Evolutionary conservation across 1,284 basidiomycete species (phyloP).

Genomic region (Lignosus rhinocerotis): DNA sequence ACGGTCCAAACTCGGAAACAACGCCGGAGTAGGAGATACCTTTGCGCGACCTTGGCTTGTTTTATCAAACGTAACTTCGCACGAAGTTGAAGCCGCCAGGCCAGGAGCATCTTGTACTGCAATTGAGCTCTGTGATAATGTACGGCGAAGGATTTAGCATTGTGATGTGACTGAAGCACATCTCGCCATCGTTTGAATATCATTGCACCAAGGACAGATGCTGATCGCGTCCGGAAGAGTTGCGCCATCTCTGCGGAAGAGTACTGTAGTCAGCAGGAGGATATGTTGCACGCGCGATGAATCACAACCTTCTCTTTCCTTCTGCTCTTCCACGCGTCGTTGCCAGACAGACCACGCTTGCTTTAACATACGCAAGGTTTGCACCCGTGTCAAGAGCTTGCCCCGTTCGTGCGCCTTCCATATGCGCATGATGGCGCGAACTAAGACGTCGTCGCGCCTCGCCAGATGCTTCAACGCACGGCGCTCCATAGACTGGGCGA

Average conservation of each 20-base stretch:
- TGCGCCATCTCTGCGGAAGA: slow-evolving; percentile 47
- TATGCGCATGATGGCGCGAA: slow-evolving; percentile 64
- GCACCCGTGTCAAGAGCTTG: slow-evolving; percentile 57
- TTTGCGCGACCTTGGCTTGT: slow-evolving; percentile 59
- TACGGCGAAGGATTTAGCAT: slow-evolving; percentile 50
- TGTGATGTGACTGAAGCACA: slow-evolving; percentile 47
- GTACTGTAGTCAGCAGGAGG: not conserved
- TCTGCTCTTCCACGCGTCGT: slow-evolving; percentile 43
- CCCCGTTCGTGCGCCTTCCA: slow-evolving; percentile 77
- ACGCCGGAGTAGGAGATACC: slow-evolving; percentile 51
- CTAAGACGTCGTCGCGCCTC: slow-evolving; percentile 62
- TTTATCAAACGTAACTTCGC: slow-evolving; percentile 51
- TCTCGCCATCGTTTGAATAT: slow-evolving; percentile 54
- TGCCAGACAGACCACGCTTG: slow-evolving; percentile 57
- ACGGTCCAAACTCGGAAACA: slow-evolving; percentile 55
- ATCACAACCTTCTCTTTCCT: slow-evolving; percentile 47
- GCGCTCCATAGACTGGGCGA: slow-evolving; percentile 45
- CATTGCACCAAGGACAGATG: slow-evolving; percentile 40
- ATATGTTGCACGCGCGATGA: not conserved
- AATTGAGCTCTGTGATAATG: slow-evolving; percentile 49
- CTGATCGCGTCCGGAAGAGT: slow-evolving; percentile 49
- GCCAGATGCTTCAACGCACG: slow-evolving; percentile 58
- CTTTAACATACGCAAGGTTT: slow-evolving; percentile 46
- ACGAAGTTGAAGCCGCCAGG: slow-evolving; percentile 61
- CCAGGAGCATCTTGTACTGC: slow-evolving; percentile 47